Conservation (phyloP, 306 rosid genomes). For the Fragaria ananassa region DNA sequence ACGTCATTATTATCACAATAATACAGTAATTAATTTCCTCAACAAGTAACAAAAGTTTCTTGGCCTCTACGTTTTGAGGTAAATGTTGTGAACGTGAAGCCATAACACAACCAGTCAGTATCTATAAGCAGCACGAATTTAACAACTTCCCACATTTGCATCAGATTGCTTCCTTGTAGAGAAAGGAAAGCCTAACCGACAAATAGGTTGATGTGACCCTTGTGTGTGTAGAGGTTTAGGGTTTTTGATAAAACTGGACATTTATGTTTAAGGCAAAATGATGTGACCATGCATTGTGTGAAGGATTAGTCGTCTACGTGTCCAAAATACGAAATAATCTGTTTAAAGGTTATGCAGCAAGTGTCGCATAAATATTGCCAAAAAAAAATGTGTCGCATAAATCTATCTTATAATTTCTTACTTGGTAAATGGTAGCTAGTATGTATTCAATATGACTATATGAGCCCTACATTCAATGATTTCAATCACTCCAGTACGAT, state of each 20-base stretch:
- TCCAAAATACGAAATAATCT: background rate
- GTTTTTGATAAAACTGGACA: background rate
- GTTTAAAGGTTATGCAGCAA: too few species aligned
- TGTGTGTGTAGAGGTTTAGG: background rate
- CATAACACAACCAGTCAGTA: background rate
- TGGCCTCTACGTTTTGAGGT: conserved; percentile 1
- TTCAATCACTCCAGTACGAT: too few species aligned
- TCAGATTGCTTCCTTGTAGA: background rate
- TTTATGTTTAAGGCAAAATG: background rate
- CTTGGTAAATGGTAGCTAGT: too few species aligned
- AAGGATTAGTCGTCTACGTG: background rate
- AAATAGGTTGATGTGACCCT: background rate
- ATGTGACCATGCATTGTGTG: background rate
- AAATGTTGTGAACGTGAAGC: background rate
- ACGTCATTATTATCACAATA: too few species aligned
- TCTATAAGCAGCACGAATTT: background rate
- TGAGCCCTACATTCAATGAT: too few species aligned
- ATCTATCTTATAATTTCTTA: background rate
- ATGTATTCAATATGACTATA: background rate
- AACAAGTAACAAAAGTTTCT: background rate
- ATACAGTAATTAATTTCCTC: background rate
- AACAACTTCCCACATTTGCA: background rate
- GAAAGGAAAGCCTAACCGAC: background rate
- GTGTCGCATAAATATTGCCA: background rate
- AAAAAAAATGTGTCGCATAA: background rate